Base-by-base conservation (phyloP, 352 stramenopile species). In the Phytophthora europaea region DNA sequence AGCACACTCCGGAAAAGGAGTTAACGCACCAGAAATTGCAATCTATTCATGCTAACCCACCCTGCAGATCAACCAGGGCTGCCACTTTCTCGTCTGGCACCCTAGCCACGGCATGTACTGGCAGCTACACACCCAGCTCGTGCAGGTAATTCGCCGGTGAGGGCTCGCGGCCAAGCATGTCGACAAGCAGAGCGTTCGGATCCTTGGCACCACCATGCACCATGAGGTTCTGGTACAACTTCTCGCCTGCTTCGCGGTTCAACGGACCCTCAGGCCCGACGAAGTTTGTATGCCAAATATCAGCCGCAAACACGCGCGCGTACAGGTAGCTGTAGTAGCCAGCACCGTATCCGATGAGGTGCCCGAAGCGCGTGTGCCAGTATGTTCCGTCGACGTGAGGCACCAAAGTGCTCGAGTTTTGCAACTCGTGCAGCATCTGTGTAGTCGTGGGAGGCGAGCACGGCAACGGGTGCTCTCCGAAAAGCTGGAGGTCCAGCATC, bases 241-340 rank as follows among this genome's bases (percentile, higher is more conserved):
- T 61, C 33, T 89, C 76, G 9, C 93, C 93, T 15, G 91, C 81
- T 40, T 72, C 26, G 22, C 67, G 58, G 52, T 84, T 90, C 45
- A 97, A 78, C 7, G 91, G 92, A 40, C 75, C 66, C 22, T 80
- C 26, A 18, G 78, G 50, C 7, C 92, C 79, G 5, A 67, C 65
- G 75, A 98, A 98, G 56, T 80, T 78, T 8, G 79, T 61, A 34
- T 91, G 77, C 93, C 93, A 98, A 48, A 98, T 95, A 68, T 93
- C 85, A 23, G 92, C 90, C 13, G 92, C 92, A 69, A 98, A 98
- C 61, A 98, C 90, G 23, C 90, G 90, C 12, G 92, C 90, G 65
- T 98, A 98, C 55, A 98, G 64, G 60, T 98, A 98, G 67, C 90
- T 94, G 78, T 98, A 98, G 70, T 98, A 98, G 13, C 92, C 91